Base-by-base conservation (phyloP, 257 asterid genomes). In the Salvia rosmarinus region DNA sequence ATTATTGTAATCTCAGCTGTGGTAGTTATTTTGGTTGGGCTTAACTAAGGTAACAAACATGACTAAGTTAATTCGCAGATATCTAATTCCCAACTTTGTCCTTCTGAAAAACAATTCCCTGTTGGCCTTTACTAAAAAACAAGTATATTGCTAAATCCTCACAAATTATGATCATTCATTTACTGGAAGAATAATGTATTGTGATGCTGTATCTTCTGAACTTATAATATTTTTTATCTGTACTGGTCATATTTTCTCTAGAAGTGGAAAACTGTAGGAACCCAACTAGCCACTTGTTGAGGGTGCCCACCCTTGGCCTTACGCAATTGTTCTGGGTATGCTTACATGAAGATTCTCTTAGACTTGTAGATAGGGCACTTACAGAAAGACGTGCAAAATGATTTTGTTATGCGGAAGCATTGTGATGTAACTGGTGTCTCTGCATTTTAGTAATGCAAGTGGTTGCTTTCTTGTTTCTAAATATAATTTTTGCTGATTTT, bases 401-500 rank as follows among this genome's bases (percentile, higher is more conserved):
- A 19, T 35, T 30, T 58, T 69, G 51, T 47, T 42, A 25, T 66
- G 59, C 37, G 16, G 28, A 2, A 40, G 32, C n/a, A n/a, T n/a
- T n/a, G n/a, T 66, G 71, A 50, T 57, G 68, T 46, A 12, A 42
- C 40, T 32, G 13, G 66, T 46, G 23, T 70, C 42, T 43, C 37
- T 35, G 0, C 21, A 52, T 9, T 57, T 14, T 46, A 43, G 6
- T 7, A 19, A 39, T 37, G 52, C 62, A 70, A 17, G 35, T 73
- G 64, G 19, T 37, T 17, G 14, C 61, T 62, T 67, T n/a, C n/a
- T n/a, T n/a, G n/a, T n/a, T n/a, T n/a, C n/a, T n/a, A n/a, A n/a
- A n/a, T n/a, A n/a, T n/a, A n/a, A n/a, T n/a, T n/a, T n/a, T n/a
- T 32, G 46, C 43, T 47, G 71, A 40, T 67, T 51, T 51, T 51